Conservation (phyloP, 1,284 basidiomycete genomes). For the Omphalotus olearius region DNA sequence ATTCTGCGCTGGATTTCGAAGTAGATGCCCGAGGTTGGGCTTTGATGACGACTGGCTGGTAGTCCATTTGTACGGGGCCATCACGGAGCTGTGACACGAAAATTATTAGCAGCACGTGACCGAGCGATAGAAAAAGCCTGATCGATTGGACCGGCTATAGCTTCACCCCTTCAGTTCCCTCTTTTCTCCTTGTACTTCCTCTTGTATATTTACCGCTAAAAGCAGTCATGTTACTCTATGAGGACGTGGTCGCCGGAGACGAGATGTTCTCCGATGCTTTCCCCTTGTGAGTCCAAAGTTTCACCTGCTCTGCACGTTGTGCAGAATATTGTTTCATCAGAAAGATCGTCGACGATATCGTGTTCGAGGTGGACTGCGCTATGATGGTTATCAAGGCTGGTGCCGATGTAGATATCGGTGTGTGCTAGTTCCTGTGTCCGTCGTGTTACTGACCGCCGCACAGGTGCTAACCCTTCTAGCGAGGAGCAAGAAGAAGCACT, state of each 20-base stretch:
- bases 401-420: conserved; percentile 87
- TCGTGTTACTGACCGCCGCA: conserved; percentile 5
- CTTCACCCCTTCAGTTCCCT: conserved; percentile 11
- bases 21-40: conserved; percentile 51
- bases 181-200: conserved; percentile 21
- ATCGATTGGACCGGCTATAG: conserved; percentile 11
- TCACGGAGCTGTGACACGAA: not conserved
- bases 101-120: conserved; percentile 13
- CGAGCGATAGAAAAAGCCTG: conserved; percentile 19
- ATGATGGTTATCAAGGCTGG: conserved; percentile 77
- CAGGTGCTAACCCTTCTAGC: conserved; percentile 87
- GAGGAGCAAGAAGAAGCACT: conserved; percentile 86
- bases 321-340: conserved; percentile 35
- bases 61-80: conserved; percentile 51
- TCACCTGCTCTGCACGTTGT: not conserved
- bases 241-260: conserved; percentile 74
- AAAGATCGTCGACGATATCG: conserved; percentile 80
- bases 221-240: conserved; percentile 72
- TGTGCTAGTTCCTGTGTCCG: conserved; percentile 21
- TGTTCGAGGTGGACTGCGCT: conserved; percentile 87
- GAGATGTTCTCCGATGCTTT: conserved; percentile 98
- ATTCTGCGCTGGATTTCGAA: conserved; percentile 65
- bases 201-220: conserved; percentile 22
- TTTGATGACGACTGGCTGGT: conserved; percentile 70
- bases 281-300: conserved; percentile 56